Conservation (phyloP, 2,329 filamentous ascomycete genomes). For the Aspergillus fumigatiaffinis region DNA sequence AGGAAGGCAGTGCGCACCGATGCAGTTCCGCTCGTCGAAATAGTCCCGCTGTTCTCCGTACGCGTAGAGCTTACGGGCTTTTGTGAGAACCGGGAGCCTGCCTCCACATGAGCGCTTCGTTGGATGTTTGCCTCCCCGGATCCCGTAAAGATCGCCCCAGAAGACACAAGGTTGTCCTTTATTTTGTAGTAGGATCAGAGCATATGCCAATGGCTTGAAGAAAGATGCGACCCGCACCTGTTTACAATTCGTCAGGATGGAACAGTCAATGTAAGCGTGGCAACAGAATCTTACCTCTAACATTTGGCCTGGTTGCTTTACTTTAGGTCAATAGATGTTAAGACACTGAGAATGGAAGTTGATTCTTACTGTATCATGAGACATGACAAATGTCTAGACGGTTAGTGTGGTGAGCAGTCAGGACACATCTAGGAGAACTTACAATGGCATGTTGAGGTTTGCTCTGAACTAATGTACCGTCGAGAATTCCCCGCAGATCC, state of each 20-base stretch:
- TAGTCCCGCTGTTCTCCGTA: slow-evolving; percentile 65
- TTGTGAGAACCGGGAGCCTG: slow-evolving; percentile 55
- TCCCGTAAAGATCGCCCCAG: slow-evolving; percentile 67
- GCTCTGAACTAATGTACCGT: slow-evolving; percentile 54
- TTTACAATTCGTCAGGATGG: not conserved
- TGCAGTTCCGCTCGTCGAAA: slow-evolving; percentile 56
- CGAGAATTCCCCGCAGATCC: slow-evolving; percentile 63
- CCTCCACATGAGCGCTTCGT: slow-evolving; percentile 52
- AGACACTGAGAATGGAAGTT: too few relatives aligned
- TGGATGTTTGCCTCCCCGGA: slow-evolving; percentile 48
- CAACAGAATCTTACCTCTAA: slow-evolving; percentile 3
- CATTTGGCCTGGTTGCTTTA: slow-evolving; percentile 14
- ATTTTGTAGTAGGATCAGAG: slow-evolving; percentile 64
- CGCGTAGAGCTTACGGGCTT: slow-evolving; percentile 62
- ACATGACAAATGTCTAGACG: slow-evolving; percentile 61
- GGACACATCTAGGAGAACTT: slow-evolving; percentile 23
- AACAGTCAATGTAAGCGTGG: not conserved
- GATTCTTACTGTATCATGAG: slow-evolving; percentile 60
- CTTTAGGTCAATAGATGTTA: not conserved
- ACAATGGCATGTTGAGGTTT: slow-evolving; percentile 56
- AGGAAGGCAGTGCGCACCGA: slow-evolving; percentile 41
- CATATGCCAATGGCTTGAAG: slow-evolving; percentile 70
- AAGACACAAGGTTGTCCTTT: slow-evolving; percentile 65
- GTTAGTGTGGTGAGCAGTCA: slow-evolving; percentile 1
- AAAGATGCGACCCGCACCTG: slow-evolving; percentile 58